A percentile compares a stretch with the other conserved stretches of the same genome.
These are phyloP conservation scores for Lasiodiplodia theobromae DNA, from an alignment of 2,329 filamentous ascomycete species.

Conservation along the genomic window DNA sequence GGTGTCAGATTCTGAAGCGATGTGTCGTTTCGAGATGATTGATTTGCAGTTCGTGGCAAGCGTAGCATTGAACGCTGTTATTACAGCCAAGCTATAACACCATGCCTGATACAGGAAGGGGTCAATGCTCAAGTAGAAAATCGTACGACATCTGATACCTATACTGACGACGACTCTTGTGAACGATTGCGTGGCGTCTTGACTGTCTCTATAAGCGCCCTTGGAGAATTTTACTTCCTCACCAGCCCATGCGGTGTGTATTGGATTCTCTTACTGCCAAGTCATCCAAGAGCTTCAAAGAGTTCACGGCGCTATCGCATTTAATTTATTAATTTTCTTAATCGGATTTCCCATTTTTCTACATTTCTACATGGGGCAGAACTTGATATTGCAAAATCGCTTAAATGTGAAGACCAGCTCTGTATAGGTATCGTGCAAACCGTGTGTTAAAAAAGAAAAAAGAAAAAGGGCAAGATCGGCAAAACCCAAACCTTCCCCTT, in stretches of 20 bases:
- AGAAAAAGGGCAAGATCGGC: not conserved
- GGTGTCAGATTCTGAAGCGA: not conserved
- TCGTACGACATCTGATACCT: conserved; percentile 21
- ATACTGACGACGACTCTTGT: not conserved
- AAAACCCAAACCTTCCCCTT: not conserved
- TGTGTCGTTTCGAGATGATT: not conserved
- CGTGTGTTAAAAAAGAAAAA: not conserved
- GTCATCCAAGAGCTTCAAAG: not conserved
- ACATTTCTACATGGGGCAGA: not conserved
- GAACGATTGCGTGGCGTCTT: not conserved
- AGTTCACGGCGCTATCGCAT: not conserved
- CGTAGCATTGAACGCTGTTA: not conserved
- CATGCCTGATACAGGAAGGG: not conserved
- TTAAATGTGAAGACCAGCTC: conserved; percentile 4
- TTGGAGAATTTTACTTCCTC: not conserved
- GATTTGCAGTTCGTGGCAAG: not conserved
- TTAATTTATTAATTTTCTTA: not conserved
- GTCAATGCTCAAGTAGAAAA: not conserved
- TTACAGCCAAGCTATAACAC: not conserved
- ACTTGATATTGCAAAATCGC: not conserved
- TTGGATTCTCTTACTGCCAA: not conserved
- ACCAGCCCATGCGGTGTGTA: not conserved
- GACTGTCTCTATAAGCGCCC: too few relatives aligned
- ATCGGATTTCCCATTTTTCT: not conserved
- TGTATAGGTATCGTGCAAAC: conserved; percentile 4